phyloP scores from a whole-genome alignment of 495 filamentous ascomycete species.

The Hypoxylon lienhwacheense region DNA sequence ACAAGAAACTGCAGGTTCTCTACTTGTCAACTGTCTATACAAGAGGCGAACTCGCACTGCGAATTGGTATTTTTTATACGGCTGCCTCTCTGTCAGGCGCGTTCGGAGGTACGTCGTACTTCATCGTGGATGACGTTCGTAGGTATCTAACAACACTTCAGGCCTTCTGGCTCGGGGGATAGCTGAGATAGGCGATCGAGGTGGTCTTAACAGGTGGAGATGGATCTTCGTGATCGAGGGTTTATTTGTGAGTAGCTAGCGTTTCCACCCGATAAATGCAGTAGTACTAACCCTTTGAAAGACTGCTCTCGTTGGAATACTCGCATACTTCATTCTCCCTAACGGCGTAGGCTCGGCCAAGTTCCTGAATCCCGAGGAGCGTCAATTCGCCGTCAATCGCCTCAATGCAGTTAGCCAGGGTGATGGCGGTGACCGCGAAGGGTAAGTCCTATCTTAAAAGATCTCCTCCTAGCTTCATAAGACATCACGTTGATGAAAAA shows the following conservation, averaged over 20 bases:
- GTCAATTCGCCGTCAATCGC: conserved; percentile 43
- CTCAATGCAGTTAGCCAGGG: conserved; percentile 39
- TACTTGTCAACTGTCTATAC: conserved; percentile 54
- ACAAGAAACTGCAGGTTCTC: conserved; percentile 39
- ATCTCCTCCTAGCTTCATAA: neutral
- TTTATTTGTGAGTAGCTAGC: conserved; percentile 45
- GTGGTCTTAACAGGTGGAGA: conserved; percentile 50
- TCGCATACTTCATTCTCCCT: conserved; percentile 59
- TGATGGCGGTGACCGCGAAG: conserved; percentile 37
- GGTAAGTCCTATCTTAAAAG: conserved; percentile 16
- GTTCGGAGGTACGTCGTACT: conserved; percentile 47
- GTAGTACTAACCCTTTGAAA: conserved; percentile 13
- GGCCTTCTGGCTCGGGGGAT: conserved; percentile 51
- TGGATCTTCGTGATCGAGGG: conserved; percentile 60
- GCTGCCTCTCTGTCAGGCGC: conserved; percentile 59
- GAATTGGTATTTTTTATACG: conserved; percentile 59
- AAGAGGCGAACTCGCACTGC: conserved; percentile 52
- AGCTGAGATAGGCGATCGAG: conserved; percentile 43
- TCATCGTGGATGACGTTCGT: neutral
- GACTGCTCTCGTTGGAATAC: conserved; percentile 57
- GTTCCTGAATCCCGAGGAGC: conserved; percentile 55
- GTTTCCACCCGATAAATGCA: too few relatives aligned
- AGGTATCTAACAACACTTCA: conserved; percentile 24
- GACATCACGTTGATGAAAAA: conserved; percentile 17
- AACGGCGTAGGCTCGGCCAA: conserved; percentile 59